Evolutionary conservation across 202 grass and related monocot species (phyloP).

Genomic region (Elaeis oleifera): DNA sequence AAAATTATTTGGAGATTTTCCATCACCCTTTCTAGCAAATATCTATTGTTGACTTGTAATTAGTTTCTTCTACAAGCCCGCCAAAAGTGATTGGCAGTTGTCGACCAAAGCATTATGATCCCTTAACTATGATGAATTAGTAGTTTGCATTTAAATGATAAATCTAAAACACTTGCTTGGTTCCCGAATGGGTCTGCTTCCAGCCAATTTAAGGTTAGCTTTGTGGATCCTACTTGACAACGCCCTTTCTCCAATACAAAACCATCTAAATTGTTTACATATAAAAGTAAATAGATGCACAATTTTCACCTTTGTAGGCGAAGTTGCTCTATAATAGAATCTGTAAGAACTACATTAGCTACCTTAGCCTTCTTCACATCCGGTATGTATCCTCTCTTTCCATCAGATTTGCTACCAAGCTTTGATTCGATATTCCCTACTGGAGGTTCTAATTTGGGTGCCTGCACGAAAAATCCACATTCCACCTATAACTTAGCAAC

Average conservation of each 20-base stretch:
- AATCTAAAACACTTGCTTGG: too few species aligned
- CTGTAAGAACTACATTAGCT: slow-evolving; percentile 45
- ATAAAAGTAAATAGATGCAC: background rate
- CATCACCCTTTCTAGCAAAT: slow-evolving; percentile 59
- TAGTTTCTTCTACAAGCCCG: slow-evolving; percentile 92
- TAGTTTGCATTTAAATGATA: background rate
- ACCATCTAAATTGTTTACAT: background rate
- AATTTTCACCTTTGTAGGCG: slow-evolving; percentile 68
- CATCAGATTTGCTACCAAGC: slow-evolving; percentile 37
- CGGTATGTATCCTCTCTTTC: slow-evolving; percentile 58
- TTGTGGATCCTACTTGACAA: background rate
- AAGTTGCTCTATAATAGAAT: slow-evolving; percentile 80
- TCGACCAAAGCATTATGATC: too few species aligned
- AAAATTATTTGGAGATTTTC: slow-evolving; percentile 70
- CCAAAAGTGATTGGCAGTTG: slow-evolving; percentile 13
- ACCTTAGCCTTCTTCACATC: slow-evolving; percentile 43
- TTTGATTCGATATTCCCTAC: slow-evolving; percentile 36
- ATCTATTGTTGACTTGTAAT: slow-evolving; percentile 77
- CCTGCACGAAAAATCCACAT: slow-evolving; percentile 37
- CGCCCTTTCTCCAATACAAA: background rate
- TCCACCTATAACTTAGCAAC: slow-evolving; percentile 5
- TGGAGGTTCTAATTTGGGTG: slow-evolving; percentile 46
- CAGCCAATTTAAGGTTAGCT: too few species aligned
- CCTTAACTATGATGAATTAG: background rate
- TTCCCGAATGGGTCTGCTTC: too few species aligned